Evolutionary conservation across 768 basidiomycete species (phyloP), one percentile per base, ranked within the genome.

Genomic region (Zangia roseola): DNA sequence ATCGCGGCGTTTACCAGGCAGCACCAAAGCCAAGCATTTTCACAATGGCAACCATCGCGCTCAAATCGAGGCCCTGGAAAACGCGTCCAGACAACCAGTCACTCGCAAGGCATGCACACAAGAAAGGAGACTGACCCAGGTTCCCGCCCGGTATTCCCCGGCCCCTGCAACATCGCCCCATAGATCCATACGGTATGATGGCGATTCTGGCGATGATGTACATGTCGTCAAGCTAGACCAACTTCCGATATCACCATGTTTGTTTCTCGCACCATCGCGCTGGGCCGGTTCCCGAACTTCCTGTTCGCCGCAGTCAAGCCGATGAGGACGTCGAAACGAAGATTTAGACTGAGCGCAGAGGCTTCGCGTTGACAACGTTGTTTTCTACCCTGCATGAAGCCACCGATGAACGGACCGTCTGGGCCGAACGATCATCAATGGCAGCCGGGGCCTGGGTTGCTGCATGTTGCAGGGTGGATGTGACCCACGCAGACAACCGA

Each of bases 291-390:
- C 31, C 63, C 54, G 55, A 36, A 25, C 42, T 52, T 53, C 56
- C 52, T 44, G 56, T 55, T 41, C 10, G 50, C 58, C 61, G 58
- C 62, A 44, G 51, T 38, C 47, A 33, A 58, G 52, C 63, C 61
- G 63, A 60, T 60, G 26, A 52, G 24, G 49, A 24, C 3, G 13
- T 26, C 54, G 55, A 64, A 60, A 53, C 55, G 48, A n/a, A n/a
- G n/a, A 31, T 6, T 1, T 25, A 43, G 31, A 26, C 46, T 43
- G 3, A 52, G 34, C 20, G 40, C 45, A 40, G 52, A 45, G 28
- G 46, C 47, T 25, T 13, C 37, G 30, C 33, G 34, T 40, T 43
- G 23, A 28, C 43, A 53, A 24, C 52, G 40, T 43, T 55, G 41
- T 47, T 51, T 31, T 4, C 31, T n/a, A n/a, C n/a, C n/a, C n/a